These are phyloP conservation scores for Calonectria multiphialidica DNA, from an alignment of 2,329 filamentous ascomycete genomes.

Conservation along the genomic window DNA sequence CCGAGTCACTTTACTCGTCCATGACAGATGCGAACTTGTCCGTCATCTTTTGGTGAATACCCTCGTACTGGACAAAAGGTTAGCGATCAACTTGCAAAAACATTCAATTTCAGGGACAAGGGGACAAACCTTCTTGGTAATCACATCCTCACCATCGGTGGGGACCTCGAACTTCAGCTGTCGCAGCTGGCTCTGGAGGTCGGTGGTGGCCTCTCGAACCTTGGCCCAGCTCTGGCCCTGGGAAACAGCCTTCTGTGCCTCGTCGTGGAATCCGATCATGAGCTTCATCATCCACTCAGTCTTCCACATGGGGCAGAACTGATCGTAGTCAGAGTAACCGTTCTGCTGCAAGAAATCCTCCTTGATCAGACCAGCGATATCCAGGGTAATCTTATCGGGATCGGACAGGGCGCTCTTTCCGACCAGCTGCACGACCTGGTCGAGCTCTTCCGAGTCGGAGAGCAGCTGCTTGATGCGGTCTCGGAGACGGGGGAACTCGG, in stretches of 20 bases:
- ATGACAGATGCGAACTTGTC: slow-evolving; percentile 97
- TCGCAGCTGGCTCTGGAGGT: slow-evolving; percentile 86
- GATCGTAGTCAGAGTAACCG: slow-evolving; percentile 98
- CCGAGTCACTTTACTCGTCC: slow-evolving; percentile 78
- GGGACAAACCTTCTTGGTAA: slow-evolving; percentile 82
- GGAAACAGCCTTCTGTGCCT: slow-evolving; percentile 93
- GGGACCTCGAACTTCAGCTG: slow-evolving; percentile 98
- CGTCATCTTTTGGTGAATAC: slow-evolving; percentile 89
- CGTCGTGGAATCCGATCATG: slow-evolving; percentile 98
- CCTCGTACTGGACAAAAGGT: slow-evolving; percentile 79
- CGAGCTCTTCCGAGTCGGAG: slow-evolving; percentile 94
- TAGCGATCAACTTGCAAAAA: slow-evolving; percentile 45
- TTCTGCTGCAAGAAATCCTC: slow-evolving; percentile 99
- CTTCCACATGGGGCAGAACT: slow-evolving; percentile 99
- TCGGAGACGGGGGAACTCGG: slow-evolving; percentile 92
- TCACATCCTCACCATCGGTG: slow-evolving; percentile 81
- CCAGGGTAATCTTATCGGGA: slow-evolving; percentile 97
- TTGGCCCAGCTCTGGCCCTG: slow-evolving; percentile 94
- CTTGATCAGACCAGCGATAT: slow-evolving; percentile 92
- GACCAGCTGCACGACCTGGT: slow-evolving; percentile 98
- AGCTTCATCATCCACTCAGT: slow-evolving; percentile 99
- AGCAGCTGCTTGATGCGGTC: slow-evolving; percentile 95
- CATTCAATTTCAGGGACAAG: neutral
- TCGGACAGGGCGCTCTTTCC: slow-evolving; percentile 97
- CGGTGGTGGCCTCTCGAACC: slow-evolving; percentile 89